Percentiles rank a stretch among this genome's conserved stretches.
phyloP scores from a whole-genome alignment of 106 monocot genomes.

The Platanthera zijinensis region DNA sequence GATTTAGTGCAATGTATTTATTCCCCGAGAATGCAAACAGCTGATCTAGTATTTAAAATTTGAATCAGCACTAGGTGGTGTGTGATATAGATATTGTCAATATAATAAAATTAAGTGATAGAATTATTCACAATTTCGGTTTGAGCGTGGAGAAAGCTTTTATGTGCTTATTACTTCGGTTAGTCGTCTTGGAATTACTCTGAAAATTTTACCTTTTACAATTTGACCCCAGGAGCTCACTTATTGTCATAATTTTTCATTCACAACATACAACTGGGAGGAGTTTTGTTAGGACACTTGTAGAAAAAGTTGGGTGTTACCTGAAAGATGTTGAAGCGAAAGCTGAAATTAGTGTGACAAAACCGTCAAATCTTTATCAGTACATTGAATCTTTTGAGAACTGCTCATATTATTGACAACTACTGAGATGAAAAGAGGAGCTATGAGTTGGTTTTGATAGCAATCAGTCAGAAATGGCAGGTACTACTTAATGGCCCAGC shows the following conservation, averaged over 20 bases:
- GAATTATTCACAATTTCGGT: constrained; percentile 25
- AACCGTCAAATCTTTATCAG: constrained; percentile 10
- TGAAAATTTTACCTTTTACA: background rate
- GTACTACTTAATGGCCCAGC: constrained; percentile 74
- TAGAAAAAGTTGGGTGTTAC: constrained; percentile 81
- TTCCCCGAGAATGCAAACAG: constrained; percentile 13
- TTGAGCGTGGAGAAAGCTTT: constrained; percentile 38
- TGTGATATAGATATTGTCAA: constrained; percentile 44
- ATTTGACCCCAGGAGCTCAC: background rate
- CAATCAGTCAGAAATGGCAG: constrained; percentile 80
- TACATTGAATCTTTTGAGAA: constrained; percentile 24
- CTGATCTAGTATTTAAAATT: constrained; percentile 3
- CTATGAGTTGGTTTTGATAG: constrained; percentile 72
- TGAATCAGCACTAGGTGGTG: constrained; percentile 73
- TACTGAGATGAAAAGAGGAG: constrained; percentile 38
- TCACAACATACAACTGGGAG: constrained; percentile 46
- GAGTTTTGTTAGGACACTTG: constrained; percentile 71
- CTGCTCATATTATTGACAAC: constrained; percentile 7
- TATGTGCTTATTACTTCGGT: constrained; percentile 60
- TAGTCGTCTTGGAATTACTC: constrained; percentile 4
- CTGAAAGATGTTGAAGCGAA: constrained; percentile 29
- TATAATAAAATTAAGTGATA: constrained; percentile 58
- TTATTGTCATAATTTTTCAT: background rate
- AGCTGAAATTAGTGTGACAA: constrained; percentile 12
- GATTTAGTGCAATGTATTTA: constrained; percentile 34